Evolutionary conservation across 805 yeast species (phyloP), one percentile per base, ranked within the genome.

Genomic region (Candida maltosa): DNA sequence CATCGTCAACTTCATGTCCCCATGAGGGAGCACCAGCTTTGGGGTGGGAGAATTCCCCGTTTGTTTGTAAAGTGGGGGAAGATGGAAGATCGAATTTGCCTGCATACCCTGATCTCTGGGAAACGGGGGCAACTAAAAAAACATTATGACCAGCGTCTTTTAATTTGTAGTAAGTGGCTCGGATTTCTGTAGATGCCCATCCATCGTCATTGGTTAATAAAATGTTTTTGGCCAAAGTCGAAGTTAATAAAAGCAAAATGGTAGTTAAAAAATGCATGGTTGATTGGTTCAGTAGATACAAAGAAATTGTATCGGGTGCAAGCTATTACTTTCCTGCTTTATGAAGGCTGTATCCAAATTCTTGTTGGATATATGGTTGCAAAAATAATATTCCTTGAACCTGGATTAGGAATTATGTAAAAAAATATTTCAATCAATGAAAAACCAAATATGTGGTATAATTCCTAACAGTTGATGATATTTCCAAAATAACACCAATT

Each of bases 231-330:
- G 52, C 52, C 10, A 51, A 21, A 70, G 56, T 55, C 19, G 49
- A 23, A 17, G 38, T 34, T 8, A 62, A 62, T 4, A 81, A 58
- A 6, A 74, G 61, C 31, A 79, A 67, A 24, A 71, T 70, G 51
- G 73, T 73, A 45, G 81, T 82, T 54, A 83, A 64, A 61, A 87
- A 87, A 32, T 74, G 43, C 53, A 49, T 49, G 72, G n/a, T n/a
- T n/a, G n/a, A n/a, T n/a, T n/a, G n/a, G n/a, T n/a, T n/a, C n/a
- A 29, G 31, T 33, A 12, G 25, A 12, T 12, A 22, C 11, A 12
- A 11, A 12, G 25, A 12, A 11, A 12, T 22, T 22, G 25, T 22
- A 11, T 22, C n/a, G n/a, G n/a, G n/a, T n/a, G n/a, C n/a, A n/a
- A n/a, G n/a, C n/a, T n/a, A n/a, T n/a, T n/a, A n/a, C n/a, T n/a